These are phyloP conservation scores for Pseudozyma pruni DNA, from an alignment of 1,284 basidiomycete genomes.

Conservation along the genomic window DNA sequence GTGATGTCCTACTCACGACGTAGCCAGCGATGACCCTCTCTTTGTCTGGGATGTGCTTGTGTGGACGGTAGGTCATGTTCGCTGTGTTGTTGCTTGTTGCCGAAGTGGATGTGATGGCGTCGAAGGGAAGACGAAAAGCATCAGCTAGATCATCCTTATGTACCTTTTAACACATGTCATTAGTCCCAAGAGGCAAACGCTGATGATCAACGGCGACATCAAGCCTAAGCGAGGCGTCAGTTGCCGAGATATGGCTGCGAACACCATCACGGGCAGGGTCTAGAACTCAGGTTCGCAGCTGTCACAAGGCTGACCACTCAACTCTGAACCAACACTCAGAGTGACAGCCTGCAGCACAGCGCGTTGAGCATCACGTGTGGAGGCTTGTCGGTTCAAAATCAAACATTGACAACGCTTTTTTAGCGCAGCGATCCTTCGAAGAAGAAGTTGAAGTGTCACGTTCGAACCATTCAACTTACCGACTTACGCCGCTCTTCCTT, in stretches of 20 bases:
- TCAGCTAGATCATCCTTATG: constrained; percentile 1
- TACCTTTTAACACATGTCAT: constrained; percentile 3
- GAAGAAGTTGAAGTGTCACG: constrained; percentile 28
- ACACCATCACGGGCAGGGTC: constrained; percentile 6
- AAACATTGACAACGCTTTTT: constrained; percentile 15
- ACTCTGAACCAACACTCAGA: constrained; percentile 6
- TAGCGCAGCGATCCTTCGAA: not conserved
- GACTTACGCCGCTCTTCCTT: not conserved
- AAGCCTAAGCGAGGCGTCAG: not conserved
- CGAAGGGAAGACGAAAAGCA: not conserved
- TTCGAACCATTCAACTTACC: not conserved
- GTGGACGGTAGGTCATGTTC: constrained; percentile 37
- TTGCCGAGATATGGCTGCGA: constrained; percentile 22
- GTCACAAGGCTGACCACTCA: not conserved
- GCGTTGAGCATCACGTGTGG: constrained; percentile 43
- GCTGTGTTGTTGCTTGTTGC: not conserved
- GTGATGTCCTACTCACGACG: constrained; percentile 21
- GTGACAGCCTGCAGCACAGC: constrained; percentile 11
- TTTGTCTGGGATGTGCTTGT: constrained; percentile 46
- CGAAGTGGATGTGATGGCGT: not conserved
- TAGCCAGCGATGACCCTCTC: constrained; percentile 48
- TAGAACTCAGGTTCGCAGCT: constrained; percentile 11
- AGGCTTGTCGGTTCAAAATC: constrained; percentile 17
- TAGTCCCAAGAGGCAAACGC: too few relatives aligned
- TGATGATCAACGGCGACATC: too few relatives aligned